Percentiles rank a stretch among this genome's conserved stretches.
Conservation (phyloP, 129 eudicot genomes). For the Apium graveolens region DNA sequence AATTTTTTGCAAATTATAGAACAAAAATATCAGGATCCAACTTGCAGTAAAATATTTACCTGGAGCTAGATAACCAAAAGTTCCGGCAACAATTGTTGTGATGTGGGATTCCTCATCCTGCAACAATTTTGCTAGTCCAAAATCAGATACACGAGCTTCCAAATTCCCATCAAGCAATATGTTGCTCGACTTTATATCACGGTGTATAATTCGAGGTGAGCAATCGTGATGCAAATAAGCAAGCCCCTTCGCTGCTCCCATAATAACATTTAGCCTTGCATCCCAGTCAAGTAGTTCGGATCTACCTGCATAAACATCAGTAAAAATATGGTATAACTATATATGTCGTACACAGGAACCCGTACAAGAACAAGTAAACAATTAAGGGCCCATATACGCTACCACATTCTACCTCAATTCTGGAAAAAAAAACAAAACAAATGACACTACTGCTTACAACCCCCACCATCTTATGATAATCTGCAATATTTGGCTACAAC, state of each 20-base stretch:
- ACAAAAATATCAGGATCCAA: neutral
- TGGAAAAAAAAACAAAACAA: neutral
- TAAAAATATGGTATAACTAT: neutral
- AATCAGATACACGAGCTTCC: constrained; percentile 97
- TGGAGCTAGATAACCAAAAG: constrained; percentile 98
- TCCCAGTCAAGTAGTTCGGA: constrained; percentile 89
- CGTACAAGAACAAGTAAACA: neutral
- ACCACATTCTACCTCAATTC: neutral
- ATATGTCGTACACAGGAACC: neutral
- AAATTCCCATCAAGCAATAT: constrained; percentile 93
- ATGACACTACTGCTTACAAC: neutral
- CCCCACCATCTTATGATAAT: neutral
- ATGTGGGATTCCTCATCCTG: constrained; percentile 99
- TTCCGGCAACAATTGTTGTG: constrained; percentile 98
- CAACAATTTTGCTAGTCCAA: constrained; percentile 93
- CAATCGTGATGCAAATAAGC: constrained; percentile 98
- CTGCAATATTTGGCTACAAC: neutral
- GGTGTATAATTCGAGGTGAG: constrained; percentile 94
- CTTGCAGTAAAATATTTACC: constrained; percentile 34
- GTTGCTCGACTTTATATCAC: constrained; percentile 97
- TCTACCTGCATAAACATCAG: constrained; percentile 45
- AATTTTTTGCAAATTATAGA: neutral
- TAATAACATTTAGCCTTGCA: constrained; percentile 66
- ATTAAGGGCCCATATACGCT: neutral
- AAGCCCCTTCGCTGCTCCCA: constrained; percentile 97